Base-by-base conservation (phyloP, 179 eudicot species). In the Silene vulgaris region DNA sequence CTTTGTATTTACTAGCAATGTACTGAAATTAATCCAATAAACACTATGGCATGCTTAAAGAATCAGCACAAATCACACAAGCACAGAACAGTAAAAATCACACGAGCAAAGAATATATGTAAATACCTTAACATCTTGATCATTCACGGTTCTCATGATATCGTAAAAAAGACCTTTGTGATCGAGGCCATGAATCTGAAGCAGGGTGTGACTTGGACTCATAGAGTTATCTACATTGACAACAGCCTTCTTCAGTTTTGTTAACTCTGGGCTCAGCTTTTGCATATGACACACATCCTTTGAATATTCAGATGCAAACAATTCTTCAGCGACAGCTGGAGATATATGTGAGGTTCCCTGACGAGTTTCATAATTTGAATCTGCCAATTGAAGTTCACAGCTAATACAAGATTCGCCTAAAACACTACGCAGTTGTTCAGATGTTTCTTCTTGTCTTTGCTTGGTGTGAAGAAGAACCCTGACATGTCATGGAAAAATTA, bases 111-210 rank as follows among this genome's bases (percentile, higher is more conserved):
- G 8, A 63, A 76, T 72, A 79, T 45, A 76, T 85, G 61, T 26
- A 3, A 20, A 64, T 83, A 92, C 97, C 96, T 91, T 87, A 37
- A 92, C 74, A 74, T 84, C 86, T 76, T 73, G 84, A 84, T 91
- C 95, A 79, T 91, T 91, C 81, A 92, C 77, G 11, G 96, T 92
- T 74, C 97, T 79, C 91, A 92, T 76, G 64, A 92, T 88, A 77
- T 92, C 97, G 80, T 92, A 92, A 57, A 91, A 86, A 75, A 92
- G 87, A 79, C 97, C 96, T 78, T 92, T 92, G 82, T 92, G 97
- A 81, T 92, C 97, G 54, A 91, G 79, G 75, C 94, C 87, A 50
- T 79, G 90, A 63, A 92, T 91, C 86, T 90, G 96, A 83, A 92
- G 91, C 76, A 92, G 79, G n/a, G 97, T 87, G 71, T 91, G 97